Percentiles rank a stretch among this genome's conserved stretches.
Evolutionary conservation across 192 early-diverging fungal genomes (phyloP).

Genomic region (Pilaira anomala): DNA sequence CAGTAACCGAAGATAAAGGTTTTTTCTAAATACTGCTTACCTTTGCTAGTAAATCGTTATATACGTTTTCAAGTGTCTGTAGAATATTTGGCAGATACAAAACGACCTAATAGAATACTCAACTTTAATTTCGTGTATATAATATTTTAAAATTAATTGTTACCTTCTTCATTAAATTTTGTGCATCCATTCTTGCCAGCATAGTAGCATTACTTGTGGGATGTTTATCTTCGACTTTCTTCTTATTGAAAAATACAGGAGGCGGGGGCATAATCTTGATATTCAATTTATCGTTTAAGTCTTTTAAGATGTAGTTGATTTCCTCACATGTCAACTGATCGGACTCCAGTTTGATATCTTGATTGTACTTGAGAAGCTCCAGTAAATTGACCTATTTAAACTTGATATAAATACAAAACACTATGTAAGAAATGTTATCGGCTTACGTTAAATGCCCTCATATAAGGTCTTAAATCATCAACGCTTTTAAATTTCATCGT

Average conservation of each 20-base stretch:
- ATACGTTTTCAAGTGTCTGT: conserved; percentile 12
- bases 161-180: conserved; percentile 38
- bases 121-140: background rate
- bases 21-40: background rate
- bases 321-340: conserved; percentile 15
- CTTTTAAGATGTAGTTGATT: conserved; percentile 46
- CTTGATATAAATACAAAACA: background rate
- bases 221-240: conserved; percentile 21
- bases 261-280: conserved; percentile 38
- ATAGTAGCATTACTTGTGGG: conserved; percentile 22
- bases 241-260: conserved; percentile 25
- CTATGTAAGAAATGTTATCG: background rate
- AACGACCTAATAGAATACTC: conserved; percentile 1
- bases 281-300: conserved; percentile 45
- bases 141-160: background rate
- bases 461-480: conserved; percentile 27
- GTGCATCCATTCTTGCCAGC: conserved; percentile 34
- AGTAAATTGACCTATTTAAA: background rate
- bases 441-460: conserved; percentile 33
- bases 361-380: background rate
- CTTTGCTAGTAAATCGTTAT: conserved; percentile 10
- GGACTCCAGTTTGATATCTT: background rate
- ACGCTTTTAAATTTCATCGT: conserved; percentile 11
- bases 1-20: background rate
- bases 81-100: conserved; percentile 22